Percentiles rank a stretch among this genome's conserved stretches.
Conservation (phyloP, 1,139 yeast species). For the Citeromyces siamensis region DNA sequence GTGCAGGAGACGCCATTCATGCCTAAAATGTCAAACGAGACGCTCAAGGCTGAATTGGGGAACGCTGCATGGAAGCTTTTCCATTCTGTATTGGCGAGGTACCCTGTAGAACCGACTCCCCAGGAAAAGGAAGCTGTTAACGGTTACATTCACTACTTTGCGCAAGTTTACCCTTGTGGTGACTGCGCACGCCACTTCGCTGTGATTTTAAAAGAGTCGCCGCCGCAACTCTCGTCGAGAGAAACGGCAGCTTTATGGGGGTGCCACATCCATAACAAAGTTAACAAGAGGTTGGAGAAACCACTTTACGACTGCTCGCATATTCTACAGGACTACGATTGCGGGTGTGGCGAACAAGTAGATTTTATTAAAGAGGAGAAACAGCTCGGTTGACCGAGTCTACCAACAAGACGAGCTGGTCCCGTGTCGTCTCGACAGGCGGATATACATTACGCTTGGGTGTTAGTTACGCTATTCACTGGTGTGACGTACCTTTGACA, state of each 20-base stretch:
- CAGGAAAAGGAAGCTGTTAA: constrained; percentile 51
- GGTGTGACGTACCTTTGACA: constrained; percentile 7
- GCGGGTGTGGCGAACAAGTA: constrained; percentile 64
- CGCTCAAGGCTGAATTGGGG: constrained; percentile 63
- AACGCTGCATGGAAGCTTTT: constrained; percentile 84
- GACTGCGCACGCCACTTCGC: constrained; percentile 93
- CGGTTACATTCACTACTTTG: constrained; percentile 42
- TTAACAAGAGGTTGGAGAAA: constrained; percentile 62
- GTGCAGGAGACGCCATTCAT: constrained; percentile 29
- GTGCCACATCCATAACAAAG: constrained; percentile 83
- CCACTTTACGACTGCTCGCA: constrained; percentile 71
- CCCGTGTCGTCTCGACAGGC: constrained; percentile 5
- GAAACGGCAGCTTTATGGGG: constrained; percentile 93
- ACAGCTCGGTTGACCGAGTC: neutral
- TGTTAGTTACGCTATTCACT: neutral
- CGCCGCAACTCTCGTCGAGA: constrained; percentile 75
- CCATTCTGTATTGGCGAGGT: constrained; percentile 85
- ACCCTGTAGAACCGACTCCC: constrained; percentile 67
- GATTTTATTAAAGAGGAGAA: neutral
- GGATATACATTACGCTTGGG: constrained; percentile 7
- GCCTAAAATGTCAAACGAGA: constrained; percentile 73
- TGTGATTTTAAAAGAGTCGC: constrained; percentile 49
- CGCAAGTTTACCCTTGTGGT: constrained; percentile 83
- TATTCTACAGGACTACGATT: constrained; percentile 81
- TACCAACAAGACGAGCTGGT: constrained; percentile 4